These are phyloP conservation scores for Phytophthora kernoviae DNA, from an alignment of 352 stramenopile species.

Conservation along the genomic window DNA sequence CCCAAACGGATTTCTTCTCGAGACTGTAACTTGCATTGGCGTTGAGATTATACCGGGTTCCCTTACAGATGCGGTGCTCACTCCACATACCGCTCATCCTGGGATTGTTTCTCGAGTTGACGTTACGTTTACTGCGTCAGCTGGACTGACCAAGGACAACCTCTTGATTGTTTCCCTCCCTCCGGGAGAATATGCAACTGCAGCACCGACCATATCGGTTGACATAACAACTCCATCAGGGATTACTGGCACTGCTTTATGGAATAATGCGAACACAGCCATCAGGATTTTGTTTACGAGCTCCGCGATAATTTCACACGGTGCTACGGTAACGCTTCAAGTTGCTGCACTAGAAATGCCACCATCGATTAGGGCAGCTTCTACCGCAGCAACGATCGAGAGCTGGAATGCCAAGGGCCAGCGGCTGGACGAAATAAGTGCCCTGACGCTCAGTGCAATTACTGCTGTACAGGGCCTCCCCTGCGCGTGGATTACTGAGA, in stretches of 20 bases:
- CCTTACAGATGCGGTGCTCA: conserved; percentile 40
- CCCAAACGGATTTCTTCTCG: conserved; percentile 34
- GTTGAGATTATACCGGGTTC: conserved; percentile 38
- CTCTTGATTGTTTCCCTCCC: conserved; percentile 48
- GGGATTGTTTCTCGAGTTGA: conserved; percentile 48
- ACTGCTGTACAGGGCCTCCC: conserved; percentile 43
- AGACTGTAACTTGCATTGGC: conserved; percentile 30
- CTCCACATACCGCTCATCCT: conserved; percentile 39
- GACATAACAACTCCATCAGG: conserved; percentile 22
- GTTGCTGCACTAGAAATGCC: conserved; percentile 55
- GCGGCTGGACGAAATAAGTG: conserved; percentile 43
- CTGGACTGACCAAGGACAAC: conserved; percentile 40
- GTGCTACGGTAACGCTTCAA: conserved; percentile 33
- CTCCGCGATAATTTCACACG: conserved; percentile 30
- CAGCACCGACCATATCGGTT: conserved; percentile 25
- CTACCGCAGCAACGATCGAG: conserved; percentile 38
- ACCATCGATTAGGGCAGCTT: conserved; percentile 39
- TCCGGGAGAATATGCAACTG: conserved; percentile 43
- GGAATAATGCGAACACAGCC: conserved; percentile 33
- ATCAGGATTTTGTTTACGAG: conserved; percentile 49
- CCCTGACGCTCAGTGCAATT: conserved; percentile 37
- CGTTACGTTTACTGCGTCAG: conserved; percentile 57
- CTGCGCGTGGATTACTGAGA: conserved; percentile 44
- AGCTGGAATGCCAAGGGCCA: conserved; percentile 49
- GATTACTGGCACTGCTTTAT: conserved; percentile 42